phyloP scores from a whole-genome alignment of 495 filamentous ascomycete genomes.

The Penicillium bialowiezense region DNA sequence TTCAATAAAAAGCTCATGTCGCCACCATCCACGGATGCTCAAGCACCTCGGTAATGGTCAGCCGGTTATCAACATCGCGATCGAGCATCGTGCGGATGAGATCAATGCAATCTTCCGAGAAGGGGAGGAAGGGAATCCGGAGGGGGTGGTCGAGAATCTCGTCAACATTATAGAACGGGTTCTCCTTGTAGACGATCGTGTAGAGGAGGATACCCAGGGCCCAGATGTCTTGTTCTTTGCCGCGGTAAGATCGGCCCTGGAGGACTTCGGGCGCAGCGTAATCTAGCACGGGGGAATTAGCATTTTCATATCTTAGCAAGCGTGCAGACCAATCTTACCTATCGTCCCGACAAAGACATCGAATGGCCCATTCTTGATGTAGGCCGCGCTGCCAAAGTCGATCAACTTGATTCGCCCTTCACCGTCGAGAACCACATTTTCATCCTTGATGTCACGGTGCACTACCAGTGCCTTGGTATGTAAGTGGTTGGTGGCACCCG shows the following conservation, averaged over 20 bases:
- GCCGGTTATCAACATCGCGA: constrained; percentile 76
- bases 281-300: constrained; percentile 51
- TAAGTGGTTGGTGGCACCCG: constrained; percentile 82
- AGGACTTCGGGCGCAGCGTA: constrained; percentile 97
- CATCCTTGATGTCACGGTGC: constrained; percentile 97
- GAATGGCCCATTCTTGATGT: constrained; percentile 97
- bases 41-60: constrained; percentile 79
- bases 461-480: constrained; percentile 91
- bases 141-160: constrained; percentile 98
- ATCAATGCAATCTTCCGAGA: constrained; percentile 89
- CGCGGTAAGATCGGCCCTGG: constrained; percentile 88
- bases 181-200: constrained; percentile 99
- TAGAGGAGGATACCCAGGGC: constrained; percentile 96
- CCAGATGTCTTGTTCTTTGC: constrained; percentile 98
- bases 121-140: constrained; percentile 77
- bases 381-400: constrained; percentile 96
- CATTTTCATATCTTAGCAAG: not conserved
- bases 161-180: constrained; percentile 98
- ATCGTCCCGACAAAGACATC: constrained; percentile 99
- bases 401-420: constrained; percentile 96
- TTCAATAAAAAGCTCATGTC: constrained; percentile 19
- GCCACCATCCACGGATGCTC: constrained; percentile 73
- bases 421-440: constrained; percentile 94
- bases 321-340: constrained; percentile 55
- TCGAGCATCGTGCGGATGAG: constrained; percentile 88